phyloP scores from a whole-genome alignment of 2,329 filamentous ascomycete species.

The Exophiala aquamarina region DNA sequence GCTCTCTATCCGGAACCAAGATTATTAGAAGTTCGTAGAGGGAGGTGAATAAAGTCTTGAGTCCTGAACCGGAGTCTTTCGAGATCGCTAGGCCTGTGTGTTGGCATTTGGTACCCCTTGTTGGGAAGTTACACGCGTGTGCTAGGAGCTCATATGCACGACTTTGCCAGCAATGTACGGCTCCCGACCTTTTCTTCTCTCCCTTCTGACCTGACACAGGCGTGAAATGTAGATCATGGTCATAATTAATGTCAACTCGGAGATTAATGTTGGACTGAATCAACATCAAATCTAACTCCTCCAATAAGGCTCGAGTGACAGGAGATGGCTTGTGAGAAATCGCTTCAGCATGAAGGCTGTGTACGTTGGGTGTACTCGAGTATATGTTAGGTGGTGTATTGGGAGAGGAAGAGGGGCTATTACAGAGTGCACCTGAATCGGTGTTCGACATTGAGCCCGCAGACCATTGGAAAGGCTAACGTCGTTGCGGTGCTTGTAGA shows the following conservation, averaged over 20 bases:
- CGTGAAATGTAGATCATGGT: conserved; percentile 87
- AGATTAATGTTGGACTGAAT: conserved; percentile 79
- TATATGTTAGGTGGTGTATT: no score
- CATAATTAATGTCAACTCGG: conserved; percentile 93
- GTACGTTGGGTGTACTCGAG: no score
- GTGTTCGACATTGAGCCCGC: no score
- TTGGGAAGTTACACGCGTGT: conserved; percentile 35
- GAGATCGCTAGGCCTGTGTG: conserved; percentile 1
- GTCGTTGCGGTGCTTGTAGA: no score
- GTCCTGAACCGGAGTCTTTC: conserved; percentile 54
- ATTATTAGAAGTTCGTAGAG: conserved; percentile 87
- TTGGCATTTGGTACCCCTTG: conserved; percentile 14
- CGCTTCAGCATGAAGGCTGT: no score
- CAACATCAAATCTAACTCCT: conserved; percentile 84
- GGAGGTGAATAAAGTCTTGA: conserved; percentile 76
- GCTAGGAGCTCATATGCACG: conserved; percentile 58
- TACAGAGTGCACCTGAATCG: no score
- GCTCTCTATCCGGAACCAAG: conserved; percentile 81
- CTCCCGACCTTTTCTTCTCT: conserved; percentile 72
- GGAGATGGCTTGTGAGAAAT: conserved; percentile 73
- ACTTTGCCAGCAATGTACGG: conserved; percentile 78
- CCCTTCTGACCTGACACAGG: conserved; percentile 86
- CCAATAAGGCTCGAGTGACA: conserved; percentile 79
- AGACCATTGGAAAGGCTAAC: no score
- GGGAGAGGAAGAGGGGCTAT: no score